Base-by-base conservation (phyloP, 345 rosid genomes). In the Salix brachista region DNA sequence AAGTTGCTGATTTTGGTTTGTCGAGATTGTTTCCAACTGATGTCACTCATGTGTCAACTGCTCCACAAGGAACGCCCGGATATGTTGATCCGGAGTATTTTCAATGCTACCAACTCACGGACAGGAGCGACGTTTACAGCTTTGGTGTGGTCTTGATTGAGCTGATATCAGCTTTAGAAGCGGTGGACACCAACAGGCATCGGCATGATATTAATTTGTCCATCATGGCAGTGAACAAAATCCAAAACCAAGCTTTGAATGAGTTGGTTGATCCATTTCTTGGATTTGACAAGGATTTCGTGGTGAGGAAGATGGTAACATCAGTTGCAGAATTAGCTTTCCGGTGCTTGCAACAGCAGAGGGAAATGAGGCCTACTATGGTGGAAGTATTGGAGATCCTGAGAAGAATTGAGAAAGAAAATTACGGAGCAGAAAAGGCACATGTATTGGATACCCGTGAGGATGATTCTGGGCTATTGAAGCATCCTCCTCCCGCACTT, bases 31-130 rank as follows among this genome's bases (percentile, higher is more conserved):
- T 91, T 72, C 97, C 97, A 0, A 84, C 8, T 11, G 87, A 91
- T 80, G 94, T 81, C 58, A 94, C 92, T 10, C 98, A 94, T 64
- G 88, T 94, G 2, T 91, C 98, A 5, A 94, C 98, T 0, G 95
- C 91, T 67, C 98, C 98, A 4, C 98, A 94, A 78, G 98, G 98
- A 62, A 94, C 98, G 1, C 98, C 97, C 0, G 98, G 98, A 36
- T 94, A 94, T 21, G 93, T 94, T 21, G 98, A 94, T 73, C 98
- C 97, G 1, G 94, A 91, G 74, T 92, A 94, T 28, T 88, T 88
- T 72, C 94, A 87, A 9, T 92, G 97, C 85, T 94, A 89, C 84
- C 86, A 85, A 42, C 88, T 94, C 10, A 94, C 97, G 0, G 87
- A 86, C 69, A 94, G 91, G 77, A 94, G 98, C 6, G 98, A 94